A percentile compares a stretch with the other conserved stretches of the same genome.
Evolutionary conservation across 2,329 filamentous ascomycete species (phyloP).

Genomic region (Talaromyces marneffei): DNA sequence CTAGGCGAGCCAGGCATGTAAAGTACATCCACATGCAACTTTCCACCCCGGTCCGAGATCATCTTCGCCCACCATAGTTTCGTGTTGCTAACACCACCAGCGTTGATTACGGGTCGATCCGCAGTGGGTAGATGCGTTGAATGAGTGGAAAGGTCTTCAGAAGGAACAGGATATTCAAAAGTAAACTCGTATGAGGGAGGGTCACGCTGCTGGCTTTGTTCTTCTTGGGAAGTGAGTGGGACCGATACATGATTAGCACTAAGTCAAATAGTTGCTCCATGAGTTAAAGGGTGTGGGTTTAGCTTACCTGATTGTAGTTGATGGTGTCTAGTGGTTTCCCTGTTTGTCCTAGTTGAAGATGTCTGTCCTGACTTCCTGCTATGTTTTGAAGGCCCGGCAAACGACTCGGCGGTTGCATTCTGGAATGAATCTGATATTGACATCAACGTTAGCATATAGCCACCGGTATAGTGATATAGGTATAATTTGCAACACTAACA

Average conservation of each 20-base stretch:
- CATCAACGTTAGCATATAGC: neutral
- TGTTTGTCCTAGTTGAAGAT: neutral
- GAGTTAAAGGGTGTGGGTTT: neutral
- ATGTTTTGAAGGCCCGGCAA: neutral
- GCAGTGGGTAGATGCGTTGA: neutral
- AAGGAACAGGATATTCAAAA: neutral
- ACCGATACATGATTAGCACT: neutral
- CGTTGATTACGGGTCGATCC: neutral
- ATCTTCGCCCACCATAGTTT: neutral
- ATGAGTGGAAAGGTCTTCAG: neutral
- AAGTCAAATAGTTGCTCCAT: neutral
- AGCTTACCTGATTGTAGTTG: neutral
- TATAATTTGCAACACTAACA: neutral
- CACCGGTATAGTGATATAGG: neutral
- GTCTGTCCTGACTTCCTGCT: slow-evolving; percentile 1
- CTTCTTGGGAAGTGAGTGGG: neutral
- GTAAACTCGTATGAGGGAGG: neutral
- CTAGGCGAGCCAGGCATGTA: neutral
- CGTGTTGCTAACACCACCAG: neutral
- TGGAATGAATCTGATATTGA: neutral
- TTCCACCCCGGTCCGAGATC: neutral
- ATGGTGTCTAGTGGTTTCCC: neutral
- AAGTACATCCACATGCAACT: neutral
- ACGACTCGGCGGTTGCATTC: neutral
- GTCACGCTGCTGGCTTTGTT: neutral